Evolutionary conservation across 441 rosid genomes (phyloP), one percentile per base, ranked within the genome.

Genomic region (Capsella rubella): DNA sequence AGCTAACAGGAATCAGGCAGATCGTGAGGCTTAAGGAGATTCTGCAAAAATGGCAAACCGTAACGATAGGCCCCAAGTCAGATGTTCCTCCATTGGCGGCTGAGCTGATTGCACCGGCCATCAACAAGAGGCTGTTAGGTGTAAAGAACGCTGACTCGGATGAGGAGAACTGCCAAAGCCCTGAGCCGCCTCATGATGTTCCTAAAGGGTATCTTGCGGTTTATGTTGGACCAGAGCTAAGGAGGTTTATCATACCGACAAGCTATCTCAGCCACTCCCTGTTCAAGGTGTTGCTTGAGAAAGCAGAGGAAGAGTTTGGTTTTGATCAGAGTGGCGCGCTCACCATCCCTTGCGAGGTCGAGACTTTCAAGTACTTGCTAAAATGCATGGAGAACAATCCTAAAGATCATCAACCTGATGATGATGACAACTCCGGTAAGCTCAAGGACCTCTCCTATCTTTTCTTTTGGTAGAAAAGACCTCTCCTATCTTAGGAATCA

Each of bases 321-420:
- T 93, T 88, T 82, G 89, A 91, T 82, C 94, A 89, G 59, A 79
- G 80, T 0, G 93, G 96, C 8, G 97, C 84, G 1, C 90, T 93
- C 64, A 93, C 96, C 3, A 84, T 93, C 64, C 98, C 98, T 27
- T 93, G 98, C 25, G 98, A 93, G 88, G 92, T 86, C 25, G 96
- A 93, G 89, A 93, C 98, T 43, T 93, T 93, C 80, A 91, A 93
- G 82, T 89, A 60, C 76, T 90, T 93, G 34, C 86, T 93, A 10
- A 83, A 88, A 67, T 93, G 89, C 89, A 88, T 93, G 62, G 97
- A 91, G 87, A 78, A 72, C 66, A 83, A 85, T 58, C 82, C 79
- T 43, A 86, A 73, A 27, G 88, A 84, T 54, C 59, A 64, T 70
- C 71, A 56, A 45, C 81, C 78, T 28, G 76, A 81, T 35, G 82